Evolutionary conservation across 495 filamentous ascomycete species (phyloP), one percentile per base, ranked within the genome.

Genomic region (Diplogelasinospora grovesii): DNA sequence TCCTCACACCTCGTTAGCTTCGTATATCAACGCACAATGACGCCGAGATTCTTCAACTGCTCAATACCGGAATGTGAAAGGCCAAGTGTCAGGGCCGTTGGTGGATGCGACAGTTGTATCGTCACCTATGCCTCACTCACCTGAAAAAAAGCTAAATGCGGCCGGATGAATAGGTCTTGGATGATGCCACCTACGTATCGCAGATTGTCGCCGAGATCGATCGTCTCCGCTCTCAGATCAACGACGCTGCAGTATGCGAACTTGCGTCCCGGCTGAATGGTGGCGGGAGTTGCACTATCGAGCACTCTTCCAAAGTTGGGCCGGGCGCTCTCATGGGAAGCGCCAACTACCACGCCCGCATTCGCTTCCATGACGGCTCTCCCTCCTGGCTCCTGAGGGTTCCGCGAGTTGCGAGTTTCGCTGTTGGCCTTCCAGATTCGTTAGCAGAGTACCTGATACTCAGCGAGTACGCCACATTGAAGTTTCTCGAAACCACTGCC

Each of bases 381-480:
- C 22, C 3, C 14, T 21, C 37, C 2, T 28, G 37, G 37, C 37
- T 39, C 9, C 20, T 39, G 4, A 24, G 37, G 1, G 37, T 39
- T 2, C 37, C 37, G 16, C 13, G 37, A 10, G 25, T 39, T 7
- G 22, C 37, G 8, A 19, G 37, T 4, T 29, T 29, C 8, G 37
- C 37, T 3, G 25, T 30, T 10, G 19, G 37, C 6, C 15, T 39
- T 10, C 36, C 36, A 23, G 36, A 20, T 10, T 11, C 23, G 11
- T 14, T 40, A 0, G 27, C 20, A 13, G 40, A 35, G 22, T 20
- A 26, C 16, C 9, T 35, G 30, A 43, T 43, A 7, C 11, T n/a
- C 21, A 43, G 30, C 40, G 40, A 43, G 40, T 43, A 43, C 18
- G 40, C 31, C 6, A 43, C 40, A 0, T 23, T 43, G 14, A 43